Evolutionary conservation across 352 stramenopile species (phyloP), one percentile per base, ranked within the genome.

Genomic region (Phytophthora meadii): DNA sequence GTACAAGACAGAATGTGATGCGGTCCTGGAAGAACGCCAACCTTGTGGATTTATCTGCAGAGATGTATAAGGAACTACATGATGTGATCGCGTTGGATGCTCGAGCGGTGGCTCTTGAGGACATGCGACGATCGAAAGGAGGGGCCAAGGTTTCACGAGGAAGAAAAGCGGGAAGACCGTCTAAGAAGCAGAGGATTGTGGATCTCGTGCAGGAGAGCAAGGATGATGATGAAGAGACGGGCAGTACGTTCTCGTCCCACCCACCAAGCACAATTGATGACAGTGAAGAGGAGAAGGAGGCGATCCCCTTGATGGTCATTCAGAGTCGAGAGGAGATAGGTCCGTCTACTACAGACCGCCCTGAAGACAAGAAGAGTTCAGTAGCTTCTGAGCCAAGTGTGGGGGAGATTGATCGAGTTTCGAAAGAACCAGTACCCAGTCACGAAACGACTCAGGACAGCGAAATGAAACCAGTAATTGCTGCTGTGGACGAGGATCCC

Each of bases 11-110:
- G 27, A 67, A 39, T 8, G 47, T 65, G 46, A 67, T 81, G 24
- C 60, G 65, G n/a, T 68, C 63, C 0, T 81, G 72, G 72, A 74
- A 78, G 46, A 78, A 71, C 32, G 44, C 58, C 8, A 81, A 81
- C 14, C 22, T 76, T 37, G 22, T 81, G 32, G 72, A 81, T 54
- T 28, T 81, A 12, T 65, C 72, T 9, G 30, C 44, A 1, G 58
- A 77, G 1, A 40, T 81, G 34, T 75, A 68, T n/a, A 32, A 28
- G 4, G 57, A 71, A 34, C 40, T 78, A 39, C 40, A 53, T 9
- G 56, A 52, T 4, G 57, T 78, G 12, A 70, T 78, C 12, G 10
- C 49, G 30, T 41, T 75, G 42, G 70, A 78, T 28, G 61, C 61
- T 0, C 60, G 52, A 28, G 70, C 70, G 9, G 56, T 67, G 4